Conservation (phyloP, 306 rosid species). For the Canavalia ensiformis region DNA sequence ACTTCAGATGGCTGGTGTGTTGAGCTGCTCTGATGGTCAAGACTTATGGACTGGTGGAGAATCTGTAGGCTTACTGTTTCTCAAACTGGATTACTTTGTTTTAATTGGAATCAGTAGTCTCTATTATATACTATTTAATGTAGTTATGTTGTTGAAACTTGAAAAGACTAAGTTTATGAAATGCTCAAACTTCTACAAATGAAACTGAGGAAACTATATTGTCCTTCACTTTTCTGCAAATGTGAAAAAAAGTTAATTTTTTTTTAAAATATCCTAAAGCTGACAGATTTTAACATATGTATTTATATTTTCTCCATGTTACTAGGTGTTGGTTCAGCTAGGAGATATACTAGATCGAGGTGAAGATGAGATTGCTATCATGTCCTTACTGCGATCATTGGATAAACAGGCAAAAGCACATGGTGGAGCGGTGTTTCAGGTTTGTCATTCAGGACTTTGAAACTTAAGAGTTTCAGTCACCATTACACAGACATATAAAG, state of each 20-base stretch:
- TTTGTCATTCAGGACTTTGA: constrained; percentile 52
- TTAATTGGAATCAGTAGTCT: constrained; percentile 21
- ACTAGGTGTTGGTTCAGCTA: constrained; percentile 88
- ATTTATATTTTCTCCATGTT: constrained; percentile 1
- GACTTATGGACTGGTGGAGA: constrained; percentile 93
- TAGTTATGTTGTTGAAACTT: neutral
- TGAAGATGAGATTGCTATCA: constrained; percentile 92
- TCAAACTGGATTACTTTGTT: constrained; percentile 18
- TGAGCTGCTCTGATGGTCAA: constrained; percentile 78
- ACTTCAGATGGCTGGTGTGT: constrained; percentile 90
- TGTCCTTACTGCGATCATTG: constrained; percentile 86
- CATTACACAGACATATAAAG: neutral
- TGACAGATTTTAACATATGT: constrained; percentile 5
- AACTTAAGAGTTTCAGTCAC: constrained; percentile 14
- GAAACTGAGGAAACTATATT: neutral
- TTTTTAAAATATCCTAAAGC: neutral
- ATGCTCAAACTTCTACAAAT: constrained; percentile 30
- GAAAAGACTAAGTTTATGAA: neutral
- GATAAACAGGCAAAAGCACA: constrained; percentile 81
- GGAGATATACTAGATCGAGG: constrained; percentile 98
- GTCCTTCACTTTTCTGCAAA: neutral
- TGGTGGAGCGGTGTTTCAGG: constrained; percentile 99
- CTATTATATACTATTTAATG: constrained; percentile 4
- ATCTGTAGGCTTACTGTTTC: constrained; percentile 59
- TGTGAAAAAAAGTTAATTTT: neutral